Evolutionary conservation across 352 stramenopile genomes (phyloP).

Genomic region (Phytopythium litorale): DNA sequence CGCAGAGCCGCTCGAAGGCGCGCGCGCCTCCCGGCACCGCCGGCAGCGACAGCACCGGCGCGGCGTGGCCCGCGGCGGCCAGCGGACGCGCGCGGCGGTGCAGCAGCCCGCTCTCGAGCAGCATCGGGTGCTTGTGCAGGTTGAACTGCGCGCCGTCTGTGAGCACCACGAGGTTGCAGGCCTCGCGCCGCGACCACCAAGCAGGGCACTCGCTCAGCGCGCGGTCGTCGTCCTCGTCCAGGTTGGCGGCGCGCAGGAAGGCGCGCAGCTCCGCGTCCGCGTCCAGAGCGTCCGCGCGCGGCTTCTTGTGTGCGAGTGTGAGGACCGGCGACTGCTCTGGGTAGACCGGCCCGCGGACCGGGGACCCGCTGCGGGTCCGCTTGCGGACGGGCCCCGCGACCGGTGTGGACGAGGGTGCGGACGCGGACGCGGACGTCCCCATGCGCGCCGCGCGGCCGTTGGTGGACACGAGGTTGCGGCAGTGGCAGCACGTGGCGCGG

Average conservation of each 20-base stretch:
- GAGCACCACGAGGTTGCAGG: conserved; percentile 63
- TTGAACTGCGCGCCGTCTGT: conserved; percentile 67
- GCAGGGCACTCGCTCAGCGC: conserved; percentile 53
- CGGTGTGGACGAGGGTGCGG: background rate
- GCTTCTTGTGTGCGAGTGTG: conserved; percentile 8
- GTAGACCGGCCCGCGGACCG: background rate
- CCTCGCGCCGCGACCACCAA: conserved; percentile 30
- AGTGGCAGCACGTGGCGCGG: conserved; percentile 71
- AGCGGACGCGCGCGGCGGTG: conserved; percentile 30
- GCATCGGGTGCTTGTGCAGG: conserved; percentile 64
- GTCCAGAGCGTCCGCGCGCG: background rate
- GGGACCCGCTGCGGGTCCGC: conserved; percentile 3
- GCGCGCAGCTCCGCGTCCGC: conserved; percentile 18
- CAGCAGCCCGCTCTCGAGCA: conserved; percentile 46
- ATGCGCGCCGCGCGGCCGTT: conserved; percentile 31
- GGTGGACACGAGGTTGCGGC: conserved; percentile 71
- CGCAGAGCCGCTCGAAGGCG: conserved; percentile 62
- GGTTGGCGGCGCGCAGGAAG: conserved; percentile 26
- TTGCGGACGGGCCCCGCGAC: conserved; percentile 5
- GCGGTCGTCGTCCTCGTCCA: conserved; percentile 25
- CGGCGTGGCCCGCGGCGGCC: conserved; percentile 12
- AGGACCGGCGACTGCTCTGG: background rate
- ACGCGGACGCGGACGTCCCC: conserved; percentile 13
- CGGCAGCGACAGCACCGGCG: conserved; percentile 41
- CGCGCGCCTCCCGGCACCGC: conserved; percentile 49